Evolutionary conservation across 257 asterid genomes (phyloP).

Genomic region (Thymus quinquecostatus): DNA sequence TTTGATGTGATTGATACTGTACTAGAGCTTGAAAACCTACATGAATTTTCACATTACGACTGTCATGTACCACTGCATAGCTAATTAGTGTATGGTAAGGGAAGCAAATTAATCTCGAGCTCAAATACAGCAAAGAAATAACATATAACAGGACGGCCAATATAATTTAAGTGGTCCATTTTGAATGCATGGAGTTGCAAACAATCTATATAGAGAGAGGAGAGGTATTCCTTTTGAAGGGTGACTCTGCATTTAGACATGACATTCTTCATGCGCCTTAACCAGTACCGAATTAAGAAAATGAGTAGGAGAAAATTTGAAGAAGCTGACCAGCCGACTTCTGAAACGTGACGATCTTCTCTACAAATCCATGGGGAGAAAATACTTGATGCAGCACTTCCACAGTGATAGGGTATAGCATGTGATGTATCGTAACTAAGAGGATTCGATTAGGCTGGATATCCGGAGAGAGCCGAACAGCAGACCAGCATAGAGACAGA

Average conservation of each 20-base stretch:
- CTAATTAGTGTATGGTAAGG: background rate
- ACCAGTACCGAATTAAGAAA: slow-evolving; percentile 44
- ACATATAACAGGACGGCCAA: slow-evolving; percentile 24
- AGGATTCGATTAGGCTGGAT: slow-evolving; percentile 99
- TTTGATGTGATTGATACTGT: slow-evolving; percentile 76
- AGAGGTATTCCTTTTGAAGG: slow-evolving; percentile 27
- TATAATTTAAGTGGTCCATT: slow-evolving; percentile 13
- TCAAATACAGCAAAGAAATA: slow-evolving; percentile 34
- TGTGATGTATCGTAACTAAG: slow-evolving; percentile 98
- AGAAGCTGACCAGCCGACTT: slow-evolving; percentile 99
- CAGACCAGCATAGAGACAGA: slow-evolving; percentile 77
- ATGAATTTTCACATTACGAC: slow-evolving; percentile 35
- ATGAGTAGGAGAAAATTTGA: slow-evolving; percentile 61
- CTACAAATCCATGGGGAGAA: slow-evolving; percentile 98
- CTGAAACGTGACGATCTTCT: slow-evolving; percentile 99
- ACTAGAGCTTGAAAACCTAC: slow-evolving; percentile 95
- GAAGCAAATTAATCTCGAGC: slow-evolving; percentile 6
- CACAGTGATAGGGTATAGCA: slow-evolving; percentile 99
- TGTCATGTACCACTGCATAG: slow-evolving; percentile 30
- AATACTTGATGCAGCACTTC: slow-evolving; percentile 99
- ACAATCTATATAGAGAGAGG: slow-evolving; percentile 20
- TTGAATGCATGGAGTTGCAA: slow-evolving; percentile 27
- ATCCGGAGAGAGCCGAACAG: slow-evolving; percentile 79
- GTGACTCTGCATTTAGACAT: slow-evolving; percentile 34
- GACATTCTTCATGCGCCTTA: slow-evolving; percentile 37